Base-by-base conservation (phyloP, 2,329 filamentous ascomycete species). In the Aureobasidium sp. region DNA sequence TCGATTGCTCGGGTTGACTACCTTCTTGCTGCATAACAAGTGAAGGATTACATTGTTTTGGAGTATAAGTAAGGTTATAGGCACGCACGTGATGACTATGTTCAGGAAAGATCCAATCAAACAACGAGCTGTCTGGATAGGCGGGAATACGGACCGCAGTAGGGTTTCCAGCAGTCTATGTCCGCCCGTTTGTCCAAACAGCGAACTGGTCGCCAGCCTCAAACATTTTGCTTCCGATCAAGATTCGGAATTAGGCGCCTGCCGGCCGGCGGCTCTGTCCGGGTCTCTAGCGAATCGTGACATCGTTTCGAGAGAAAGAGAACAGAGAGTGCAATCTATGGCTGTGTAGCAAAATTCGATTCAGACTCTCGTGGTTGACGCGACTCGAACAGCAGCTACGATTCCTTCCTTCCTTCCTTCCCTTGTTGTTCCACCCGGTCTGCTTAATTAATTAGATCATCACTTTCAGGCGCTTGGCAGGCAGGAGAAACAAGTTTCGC, bases 231-330 rank as follows among this genome's bases (percentile, higher is more conserved):
- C 22, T 11, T 4, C 22, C 37, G 17, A 31, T 45, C 51, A 41
- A 55, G 51, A 57, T 57, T 39, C 53, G 53, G 39, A 34, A 57
- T 25, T 31, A 45, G 53, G 53, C 53, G 39, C 12, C n/a, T 44
- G 15, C 51, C 51, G 51, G 25, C 53, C 53, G 53, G 53, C 53
- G 53, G 53, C 53, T 57, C 53, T 45, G n/a, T 22, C 47, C 34
- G 47, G n/a, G 29, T 49, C 47, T 14, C 9, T 9, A 11, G 7
- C 11, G 31, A 9, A 31, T 31, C 9, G 29, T 49, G n/a, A 49
- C 47, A 49, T 49, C 29, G 8, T 7, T 22, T 49, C 12, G 31
- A 3, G 29, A n/a, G 9, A 34, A 34, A 9, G 25, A 42, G 8
- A 36, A 37, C 25, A 51, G 48, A 34, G n/a, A 1, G n/a, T 25